Conservation (phyloP, 2,329 filamentous ascomycete species). For the Coniochaeta prunicola region DNA sequence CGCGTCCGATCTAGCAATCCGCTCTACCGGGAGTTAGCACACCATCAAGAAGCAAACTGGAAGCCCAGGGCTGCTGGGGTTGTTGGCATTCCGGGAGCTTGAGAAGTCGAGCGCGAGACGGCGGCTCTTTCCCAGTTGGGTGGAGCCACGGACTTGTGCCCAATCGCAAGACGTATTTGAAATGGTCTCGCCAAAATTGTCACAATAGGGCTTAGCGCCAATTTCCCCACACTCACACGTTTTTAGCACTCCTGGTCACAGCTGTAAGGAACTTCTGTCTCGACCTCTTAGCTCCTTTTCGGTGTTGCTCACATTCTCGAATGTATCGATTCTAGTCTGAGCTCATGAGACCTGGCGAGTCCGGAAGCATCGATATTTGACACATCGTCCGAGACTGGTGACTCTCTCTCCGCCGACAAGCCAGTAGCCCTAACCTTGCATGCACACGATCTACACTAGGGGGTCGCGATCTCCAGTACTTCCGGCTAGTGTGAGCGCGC, state of each 20-base stretch:
- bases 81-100: neutral
- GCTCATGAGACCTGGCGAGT: too few species aligned
- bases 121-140: neutral
- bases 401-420: too few species aligned
- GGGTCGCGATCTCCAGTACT: too few species aligned
- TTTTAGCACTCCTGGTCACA: neutral
- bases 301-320: too few species aligned
- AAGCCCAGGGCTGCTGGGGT: neutral
- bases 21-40: neutral
- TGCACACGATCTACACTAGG: too few species aligned
- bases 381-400: too few species aligned
- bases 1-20: neutral
- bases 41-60: neutral
- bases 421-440: too few species aligned
- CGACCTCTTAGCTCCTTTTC: too few species aligned
- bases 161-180: neutral
- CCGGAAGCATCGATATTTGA: too few species aligned
- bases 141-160: conserved; percentile 3
- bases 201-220: conserved; percentile 29
- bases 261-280: neutral
- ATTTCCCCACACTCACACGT: neutral
- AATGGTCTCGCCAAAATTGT: conserved; percentile 29
- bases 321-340: too few species aligned
- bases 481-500: too few species aligned
- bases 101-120: neutral